Conservation (phyloP, 2,329 filamentous ascomycete genomes). For the Leptographium wingfieldii region DNA sequence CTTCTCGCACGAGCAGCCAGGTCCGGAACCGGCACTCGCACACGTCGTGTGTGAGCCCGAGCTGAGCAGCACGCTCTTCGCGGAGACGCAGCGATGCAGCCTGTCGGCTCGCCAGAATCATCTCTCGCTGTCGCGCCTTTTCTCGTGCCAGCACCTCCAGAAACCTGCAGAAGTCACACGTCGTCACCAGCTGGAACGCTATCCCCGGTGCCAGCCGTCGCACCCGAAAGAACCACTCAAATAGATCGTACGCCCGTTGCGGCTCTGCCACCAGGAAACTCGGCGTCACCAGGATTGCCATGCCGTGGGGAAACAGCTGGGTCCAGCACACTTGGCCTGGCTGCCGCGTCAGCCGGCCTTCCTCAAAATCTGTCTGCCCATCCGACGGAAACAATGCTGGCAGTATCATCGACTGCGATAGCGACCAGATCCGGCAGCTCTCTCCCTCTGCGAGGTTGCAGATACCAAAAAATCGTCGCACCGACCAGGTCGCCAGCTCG, state of each 20-base stretch:
- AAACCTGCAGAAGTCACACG: constrained; percentile 22
- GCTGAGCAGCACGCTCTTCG: constrained; percentile 15
- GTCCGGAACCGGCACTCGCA: constrained; percentile 12
- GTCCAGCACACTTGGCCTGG: constrained; percentile 24
- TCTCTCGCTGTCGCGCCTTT: constrained; percentile 16
- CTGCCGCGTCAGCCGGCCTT: not conserved
- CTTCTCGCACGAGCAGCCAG: constrained; percentile 3
- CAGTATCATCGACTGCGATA: constrained; percentile 21
- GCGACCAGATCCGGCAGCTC: constrained; percentile 24
- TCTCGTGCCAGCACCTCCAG: constrained; percentile 23
- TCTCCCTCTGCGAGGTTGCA: constrained; percentile 16
- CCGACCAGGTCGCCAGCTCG: constrained; percentile 24
- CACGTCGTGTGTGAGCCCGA: constrained; percentile 15
- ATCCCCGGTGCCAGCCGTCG: constrained; percentile 10
- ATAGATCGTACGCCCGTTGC: constrained; percentile 21
- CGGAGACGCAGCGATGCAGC: constrained; percentile 8
- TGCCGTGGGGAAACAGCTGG: constrained; percentile 31
- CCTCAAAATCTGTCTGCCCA: too few species aligned
- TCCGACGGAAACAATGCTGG: constrained; percentile 20
- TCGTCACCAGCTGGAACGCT: constrained; percentile 21
- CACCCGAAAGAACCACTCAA: constrained; percentile 26
- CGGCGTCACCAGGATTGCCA: constrained; percentile 34
- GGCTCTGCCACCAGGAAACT: constrained; percentile 37
- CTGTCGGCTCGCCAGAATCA: constrained; percentile 10
- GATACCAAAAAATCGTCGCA: constrained; percentile 28